These are phyloP conservation scores for Ganoderma multipileum DNA, from an alignment of 1,284 basidiomycete species.

Conservation along the genomic window DNA sequence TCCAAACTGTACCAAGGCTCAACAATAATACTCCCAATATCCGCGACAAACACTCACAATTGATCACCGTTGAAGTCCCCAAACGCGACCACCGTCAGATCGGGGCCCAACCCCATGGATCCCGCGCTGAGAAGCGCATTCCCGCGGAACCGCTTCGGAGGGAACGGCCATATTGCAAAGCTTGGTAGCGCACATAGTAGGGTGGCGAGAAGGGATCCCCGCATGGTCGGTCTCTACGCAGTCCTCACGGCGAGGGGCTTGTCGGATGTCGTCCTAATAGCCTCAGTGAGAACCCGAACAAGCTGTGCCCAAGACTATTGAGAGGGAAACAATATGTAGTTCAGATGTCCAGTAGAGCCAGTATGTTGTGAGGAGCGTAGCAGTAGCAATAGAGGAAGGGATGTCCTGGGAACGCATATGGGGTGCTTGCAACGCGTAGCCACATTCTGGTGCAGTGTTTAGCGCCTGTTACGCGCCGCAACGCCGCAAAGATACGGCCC, in stretches of 20 bases:
- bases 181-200: conserved; percentile 10
- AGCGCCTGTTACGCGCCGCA: not conserved
- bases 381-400: not conserved
- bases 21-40: not conserved
- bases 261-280: not conserved
- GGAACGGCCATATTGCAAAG: conserved; percentile 77
- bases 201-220: conserved; percentile 2
- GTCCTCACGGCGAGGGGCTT: not conserved
- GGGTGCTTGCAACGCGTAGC: not conserved
- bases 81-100: conserved; percentile 83
- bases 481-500: not conserved
- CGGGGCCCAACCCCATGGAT: conserved; percentile 76
- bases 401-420: not conserved
- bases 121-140: conserved; percentile 88
- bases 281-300: not conserved
- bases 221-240: not conserved
- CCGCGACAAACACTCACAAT: conserved; percentile 66
- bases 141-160: conserved; percentile 84
- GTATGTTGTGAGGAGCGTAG: not conserved
- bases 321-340: not conserved
- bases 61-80: conserved; percentile 97
- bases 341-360: not conserved
- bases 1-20: conserved; percentile 66
- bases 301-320: not conserved
- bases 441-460: not conserved